Evolutionary conservation across 352 stramenopile species (phyloP).

Genomic region (Pythium coloratum): DNA sequence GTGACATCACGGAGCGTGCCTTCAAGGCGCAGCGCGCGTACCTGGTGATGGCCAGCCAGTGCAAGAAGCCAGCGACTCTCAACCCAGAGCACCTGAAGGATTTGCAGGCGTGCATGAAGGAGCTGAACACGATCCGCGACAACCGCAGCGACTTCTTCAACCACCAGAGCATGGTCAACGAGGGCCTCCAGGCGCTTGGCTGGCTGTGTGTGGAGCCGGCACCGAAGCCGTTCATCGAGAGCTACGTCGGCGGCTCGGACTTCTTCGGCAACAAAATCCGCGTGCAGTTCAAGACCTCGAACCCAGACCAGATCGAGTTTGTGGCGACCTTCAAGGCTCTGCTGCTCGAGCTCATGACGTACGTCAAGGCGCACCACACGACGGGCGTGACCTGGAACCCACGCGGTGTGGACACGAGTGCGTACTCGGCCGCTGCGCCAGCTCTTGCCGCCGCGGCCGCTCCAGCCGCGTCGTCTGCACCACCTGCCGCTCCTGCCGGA

Average conservation of each 20-base stretch:
- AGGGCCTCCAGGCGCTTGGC: constrained; percentile 80
- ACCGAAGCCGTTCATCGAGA: constrained; percentile 95
- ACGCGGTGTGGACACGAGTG: constrained; percentile 54
- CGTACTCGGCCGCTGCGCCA: constrained; percentile 40
- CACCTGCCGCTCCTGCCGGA: constrained; percentile 47
- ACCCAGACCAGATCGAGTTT: constrained; percentile 91
- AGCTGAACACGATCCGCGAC: constrained; percentile 76
- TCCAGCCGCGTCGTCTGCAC: constrained; percentile 10
- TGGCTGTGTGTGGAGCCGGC: constrained; percentile 83
- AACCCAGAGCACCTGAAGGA: constrained; percentile 74
- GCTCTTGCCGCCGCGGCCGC: constrained; percentile 32
- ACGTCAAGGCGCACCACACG: constrained; percentile 95
- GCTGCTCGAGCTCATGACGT: constrained; percentile 89
- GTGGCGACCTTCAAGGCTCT: constrained; percentile 94
- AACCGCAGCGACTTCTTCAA: constrained; percentile 83
- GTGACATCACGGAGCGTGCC: constrained; percentile 80
- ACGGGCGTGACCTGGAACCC: constrained; percentile 95
- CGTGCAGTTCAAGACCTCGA: constrained; percentile 94
- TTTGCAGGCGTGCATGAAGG: constrained; percentile 75
- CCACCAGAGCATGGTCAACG: constrained; percentile 89
- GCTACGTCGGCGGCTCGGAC: constrained; percentile 93
- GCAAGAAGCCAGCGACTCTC: constrained; percentile 89
- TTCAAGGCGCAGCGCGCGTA: constrained; percentile 91
- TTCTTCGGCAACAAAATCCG: constrained; percentile 98
- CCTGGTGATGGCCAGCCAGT: constrained; percentile 90